Evolutionary conservation across 2,329 filamentous ascomycete genomes (phyloP), one percentile per base, ranked within the genome.

Genomic region (Fusarium anguioides): DNA sequence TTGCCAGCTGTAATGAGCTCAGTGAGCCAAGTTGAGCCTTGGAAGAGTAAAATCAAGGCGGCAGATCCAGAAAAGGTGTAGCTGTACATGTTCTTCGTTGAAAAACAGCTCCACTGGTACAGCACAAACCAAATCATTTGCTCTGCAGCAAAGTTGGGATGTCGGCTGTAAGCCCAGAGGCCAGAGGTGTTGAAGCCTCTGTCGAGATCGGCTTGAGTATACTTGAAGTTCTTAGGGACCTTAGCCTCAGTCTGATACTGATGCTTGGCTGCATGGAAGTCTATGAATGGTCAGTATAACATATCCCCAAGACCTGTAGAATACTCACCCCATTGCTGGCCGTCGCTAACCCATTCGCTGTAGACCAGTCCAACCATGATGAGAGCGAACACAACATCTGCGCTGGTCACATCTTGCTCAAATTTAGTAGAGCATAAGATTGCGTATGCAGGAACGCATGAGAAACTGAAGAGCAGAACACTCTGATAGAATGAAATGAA

Each of bases 91-190:
- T 84, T 88, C 54, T 89, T 86, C 29, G 90, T 92, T 53, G 89
- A 86, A 75, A 88, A 91, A 78, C 91, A 95, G 69, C 87, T 88
- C 96, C 95, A 99, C 74, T 93, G 87, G 78, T 98, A 98, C 50
- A 98, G 79, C 10, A 89, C 81, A 52, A 97, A 84, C 96, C 96
- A 99, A 72, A 98, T 89, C 27, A 89, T 83, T 80, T 98, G 96
- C 80, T 99, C 96, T 7, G 92, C 93, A 7, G 92, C 88, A 75
- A 98, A 99, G 78, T 99, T 99, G 45, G 96, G 96, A 77, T 99
- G 96, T 42, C 96, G 87, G 71, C 91, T 95, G 82, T 90, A 94
- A 1, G 89, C 90, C 90, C 92, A 99, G 9, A 99, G 83, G 0
- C 96, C 96, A 6, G 85, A 88, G 10, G 92, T 91, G 67, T 92